These are phyloP conservation scores for Bipolaris oryzae DNA, from an alignment of 2,329 filamentous ascomycete species.

Conservation along the genomic window DNA sequence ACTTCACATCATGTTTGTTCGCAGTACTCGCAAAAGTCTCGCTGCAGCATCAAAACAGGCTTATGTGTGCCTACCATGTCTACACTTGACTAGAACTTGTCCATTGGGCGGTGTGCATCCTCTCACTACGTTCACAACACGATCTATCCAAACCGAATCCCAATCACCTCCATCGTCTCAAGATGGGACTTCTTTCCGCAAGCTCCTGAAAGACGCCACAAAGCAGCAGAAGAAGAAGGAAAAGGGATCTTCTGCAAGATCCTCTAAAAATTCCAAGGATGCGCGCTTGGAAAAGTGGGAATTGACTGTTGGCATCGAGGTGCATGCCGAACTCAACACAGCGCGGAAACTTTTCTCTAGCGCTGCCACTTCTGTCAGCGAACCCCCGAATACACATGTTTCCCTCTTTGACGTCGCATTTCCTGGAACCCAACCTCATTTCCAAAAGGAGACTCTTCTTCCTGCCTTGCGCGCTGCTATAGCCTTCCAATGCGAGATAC, in stretches of 20 bases:
- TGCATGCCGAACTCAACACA: conserved; percentile 95
- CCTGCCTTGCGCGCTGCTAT: conserved; percentile 90
- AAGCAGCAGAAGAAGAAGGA: conserved; percentile 43
- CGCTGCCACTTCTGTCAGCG: conserved; percentile 57
- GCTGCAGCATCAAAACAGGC: conserved; percentile 29
- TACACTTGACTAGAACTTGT: conserved; percentile 23
- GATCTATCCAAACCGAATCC: conserved; percentile 34
- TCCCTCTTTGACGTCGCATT: conserved; percentile 87
- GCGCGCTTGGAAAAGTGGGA: conserved; percentile 71
- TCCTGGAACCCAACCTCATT: conserved; percentile 84
- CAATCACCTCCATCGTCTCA: conserved; percentile 19
- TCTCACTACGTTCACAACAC: conserved; percentile 7
- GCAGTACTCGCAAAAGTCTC: conserved; percentile 27
- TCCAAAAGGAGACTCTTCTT: conserved; percentile 81
- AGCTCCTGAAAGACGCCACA: conserved; percentile 46
- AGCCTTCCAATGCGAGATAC: conserved; percentile 79
- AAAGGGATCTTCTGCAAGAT: conserved; percentile 8
- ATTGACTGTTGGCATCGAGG: conserved; percentile 93
- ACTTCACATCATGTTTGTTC: conserved; percentile 40
- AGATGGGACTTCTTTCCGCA: conserved; percentile 44
- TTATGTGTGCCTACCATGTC: conserved; percentile 41
- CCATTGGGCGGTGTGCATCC: conserved; percentile 21
- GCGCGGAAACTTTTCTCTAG: conserved; percentile 86
- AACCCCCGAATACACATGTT: conserved; percentile 82
- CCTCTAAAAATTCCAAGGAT: conserved; percentile 21